Base-by-base conservation (phyloP, 1,284 basidiomycete species). In the Sparassis latifolia region DNA sequence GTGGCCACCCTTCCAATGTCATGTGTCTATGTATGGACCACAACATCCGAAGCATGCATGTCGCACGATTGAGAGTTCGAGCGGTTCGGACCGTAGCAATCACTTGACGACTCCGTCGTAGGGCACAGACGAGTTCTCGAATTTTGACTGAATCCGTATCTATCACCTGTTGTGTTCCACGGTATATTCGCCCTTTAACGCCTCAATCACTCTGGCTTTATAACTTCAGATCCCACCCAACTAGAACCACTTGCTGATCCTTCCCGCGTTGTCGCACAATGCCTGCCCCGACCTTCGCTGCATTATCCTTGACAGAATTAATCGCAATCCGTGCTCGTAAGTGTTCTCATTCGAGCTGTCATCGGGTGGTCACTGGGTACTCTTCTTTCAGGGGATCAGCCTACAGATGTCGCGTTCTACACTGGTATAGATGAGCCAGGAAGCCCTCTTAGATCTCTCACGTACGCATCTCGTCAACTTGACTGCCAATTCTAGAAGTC, bases 311-410 rank as follows among this genome's bases (percentile, higher is more conserved):
- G 38, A 55, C 51, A 1, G 52, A 55, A 42, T 52, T 55, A 3
- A 47, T 55, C 10, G 48, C 46, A n/a, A 47, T 50, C 10, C 51
- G 54, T 39, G 54, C 54, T 42, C 48, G 54, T 53, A 45, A 28
- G 53, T 44, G 10, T 30, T 10, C 5, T 42, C 27, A 7, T 37
- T 37, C 1, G 20, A 20, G 20, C 35, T 37, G 35, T 37, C 12
- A 7, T 12, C 7, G 12, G 6, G 35, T 7, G 7, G 35, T 7
- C 7, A 7, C 6, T 37, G 35, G 12, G 7, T 12, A 37, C 35
- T 5, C 28, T 6, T 10, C 7, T 42, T 28, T 9, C 29, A 53
- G 52, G 49, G 20, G 53, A 52, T 10, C 47, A 52, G 37, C 53
- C 53, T 5, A 39, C 51, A 42, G 41, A 51, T 31, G 45, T 52